Evolutionary conservation across 83 land plant species (phyloP), one percentile per base, ranked within the genome.

Genomic region (Diphasiastrum complanatum): DNA sequence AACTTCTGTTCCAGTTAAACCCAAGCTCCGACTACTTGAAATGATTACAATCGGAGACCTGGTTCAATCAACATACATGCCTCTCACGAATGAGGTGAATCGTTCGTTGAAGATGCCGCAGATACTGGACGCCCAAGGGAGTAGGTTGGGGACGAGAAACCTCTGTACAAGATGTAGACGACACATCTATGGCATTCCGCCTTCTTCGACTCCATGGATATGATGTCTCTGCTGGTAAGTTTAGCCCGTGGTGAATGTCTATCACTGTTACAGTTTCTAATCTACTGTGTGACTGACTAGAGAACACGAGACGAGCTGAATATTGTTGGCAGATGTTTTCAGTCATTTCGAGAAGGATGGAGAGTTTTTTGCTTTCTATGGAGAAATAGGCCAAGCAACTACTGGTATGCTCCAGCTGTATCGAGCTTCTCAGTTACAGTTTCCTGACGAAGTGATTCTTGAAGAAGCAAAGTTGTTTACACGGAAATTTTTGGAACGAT

Each of bases 341-440:
- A 46, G 70, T n/a, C 38, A 33, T 28, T 74, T 74, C 26, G 63
- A 70, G 18, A 32, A 62, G 27, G 60, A 70, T 28, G 78, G 67
- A 1, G 60, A 61, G 38, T 70, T 70, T 50, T 34, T 75, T 29
- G 47, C 64, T 41, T 75, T 75, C 45, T 18, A 31, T 12, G 76
- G 76, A 5, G 56, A 75, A 28, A 57, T 57, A 2, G 54, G 64
- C 5, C 35, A 55, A 47, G 75, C 63, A 38, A 70, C 71, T 14
- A 73, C 68, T 3, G 78, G 38, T 29, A 70, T 70, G 76, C 64
- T 53, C 33, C 71, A 75, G 63, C 11, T 75, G 26, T 57, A 75
- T 50, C 48, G 78, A n/a, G 56, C 35, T 27, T 55, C 78, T 1
- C 78, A 75, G 19, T 18, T 58, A 1, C 26, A 47, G 10, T 75